Base-by-base conservation (phyloP, 306 rosid genomes). In the Malus domestica region DNA sequence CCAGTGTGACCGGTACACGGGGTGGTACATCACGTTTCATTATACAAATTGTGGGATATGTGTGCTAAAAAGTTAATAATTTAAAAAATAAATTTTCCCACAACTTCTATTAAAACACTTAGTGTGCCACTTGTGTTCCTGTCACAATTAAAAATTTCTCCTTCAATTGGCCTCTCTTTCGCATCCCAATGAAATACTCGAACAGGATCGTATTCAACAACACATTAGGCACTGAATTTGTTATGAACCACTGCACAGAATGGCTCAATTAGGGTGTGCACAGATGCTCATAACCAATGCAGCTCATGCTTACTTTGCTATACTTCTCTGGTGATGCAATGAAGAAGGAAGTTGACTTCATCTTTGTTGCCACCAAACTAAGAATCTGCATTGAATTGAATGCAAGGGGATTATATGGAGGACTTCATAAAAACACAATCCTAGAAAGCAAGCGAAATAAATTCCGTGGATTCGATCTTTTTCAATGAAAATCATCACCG, bases 261-360 rank as follows among this genome's bases (percentile, higher is more conserved):
- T 78, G 86, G 27, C 73, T 44, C 83, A 80, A 82, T 45, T 44
- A 78, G 15, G 86, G 80, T 16, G n/a, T 6, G 22, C 77, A 82
- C 13, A 70, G 18, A 49, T 12, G 60, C 57, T 73, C 85, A 55
- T 71, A 74, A 72, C 85, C 77, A 16, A 78, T 73, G 46, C 82
- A 68, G 63, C 79, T 57, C 10, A 73, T n/a, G 55, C 85, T 82
- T 68, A 77, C 85, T 74, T 73, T 82, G 82, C 76, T 14, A 32
- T 73, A 82, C 27, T 27, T 30, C 33, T 78, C 77, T 22, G 82
- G 79, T 22, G 85, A 61, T 42, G 73, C 27, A 33, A 73, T 13
- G 9, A 82, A 30, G 33, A 75, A 22, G 52, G 74, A 68, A 27
- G 45, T 30, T 46, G 54, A 15, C 20, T 70, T 78, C 20, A 78